Evolutionary conservation across 2,329 filamentous ascomycete species (phyloP), one percentile per base, ranked within the genome.

Genomic region (Lecanicillium sp.): DNA sequence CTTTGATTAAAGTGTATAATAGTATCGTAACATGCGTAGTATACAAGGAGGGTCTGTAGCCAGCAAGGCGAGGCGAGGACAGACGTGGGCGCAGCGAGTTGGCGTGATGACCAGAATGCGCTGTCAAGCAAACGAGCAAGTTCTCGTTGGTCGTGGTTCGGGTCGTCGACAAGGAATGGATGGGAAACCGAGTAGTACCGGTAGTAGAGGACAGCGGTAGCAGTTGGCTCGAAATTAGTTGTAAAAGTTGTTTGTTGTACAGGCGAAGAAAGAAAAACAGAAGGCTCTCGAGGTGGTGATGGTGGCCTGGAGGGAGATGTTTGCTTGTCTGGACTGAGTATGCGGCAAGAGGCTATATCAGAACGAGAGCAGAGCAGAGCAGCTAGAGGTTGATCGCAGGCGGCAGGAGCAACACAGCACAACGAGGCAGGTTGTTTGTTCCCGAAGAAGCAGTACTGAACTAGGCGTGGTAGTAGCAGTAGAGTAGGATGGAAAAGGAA

Each of bases 401-500:
- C 39, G 42, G 39, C 37, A 45, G 29, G 34, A 39, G 37, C 38
- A 34, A 30, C 29, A 43, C 46, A 35, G n/a, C 37, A 35, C 20
- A 25, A 17, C 29, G 17, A 40, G n/a, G n/a, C n/a, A n/a, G 44
- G 50, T 46, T 52, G 42, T 46, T n/a, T n/a, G n/a, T n/a, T n/a
- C n/a, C n/a, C n/a, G n/a, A n/a, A n/a, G n/a, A n/a, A n/a, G n/a
- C 37, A 45, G 37, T 48, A 40, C 46, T 50, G 46, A 47, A 46
- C 40, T 43, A 43, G 39, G 44, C 44, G 49, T 43, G 38, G 34
- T 39, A 40, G 41, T 33, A 35, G 18, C 35, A 36, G 36, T 28
- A 33, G 19, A 35, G 25, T 42, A 25, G 44, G 33, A 48, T 44
- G 45, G 47, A 54, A 57, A 72, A 69, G 57, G 68, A 69, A 62